These are phyloP conservation scores for Termitomyces sp. DNA, from an alignment of 768 basidiomycete genomes.

Conservation along the genomic window DNA sequence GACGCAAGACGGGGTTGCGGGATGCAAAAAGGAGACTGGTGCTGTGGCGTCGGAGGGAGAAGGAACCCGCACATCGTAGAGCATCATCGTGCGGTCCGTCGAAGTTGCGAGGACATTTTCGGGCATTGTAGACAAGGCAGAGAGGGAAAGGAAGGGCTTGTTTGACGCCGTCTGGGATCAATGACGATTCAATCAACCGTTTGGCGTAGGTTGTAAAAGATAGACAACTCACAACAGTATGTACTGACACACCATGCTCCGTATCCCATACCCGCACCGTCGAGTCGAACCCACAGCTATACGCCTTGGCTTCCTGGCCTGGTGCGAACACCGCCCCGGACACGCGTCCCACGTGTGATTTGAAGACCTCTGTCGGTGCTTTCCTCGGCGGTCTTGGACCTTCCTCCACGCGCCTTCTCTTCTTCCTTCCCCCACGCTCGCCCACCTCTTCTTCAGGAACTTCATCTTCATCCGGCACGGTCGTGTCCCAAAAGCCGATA, in stretches of 20 bases:
- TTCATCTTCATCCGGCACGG: slow-evolving; percentile 59
- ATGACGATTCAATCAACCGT: not conserved
- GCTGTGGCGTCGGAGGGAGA: slow-evolving; percentile 18
- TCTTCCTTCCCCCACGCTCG: slow-evolving; percentile 42
- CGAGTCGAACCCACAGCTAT: slow-evolving; percentile 87
- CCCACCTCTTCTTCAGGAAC: slow-evolving; percentile 35
- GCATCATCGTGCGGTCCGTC: slow-evolving; percentile 66
- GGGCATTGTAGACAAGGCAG: slow-evolving; percentile 19
- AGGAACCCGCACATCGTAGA: slow-evolving; percentile 61
- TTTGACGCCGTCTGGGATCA: slow-evolving; percentile 54
- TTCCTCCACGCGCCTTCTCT: slow-evolving; percentile 60
- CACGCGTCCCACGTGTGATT: slow-evolving; percentile 80
- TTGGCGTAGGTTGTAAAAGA: not conserved
- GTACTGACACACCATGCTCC: slow-evolving; percentile 64
- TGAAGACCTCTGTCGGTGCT: slow-evolving; percentile 67
- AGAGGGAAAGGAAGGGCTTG: slow-evolving; percentile 69
- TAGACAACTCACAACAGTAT: slow-evolving; percentile 55
- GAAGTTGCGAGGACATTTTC: slow-evolving; percentile 54
- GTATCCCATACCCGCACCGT: slow-evolving; percentile 87
- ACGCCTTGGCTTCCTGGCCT: slow-evolving; percentile 33
- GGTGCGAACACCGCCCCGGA: slow-evolving; percentile 63
- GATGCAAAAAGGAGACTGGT: slow-evolving; percentile 45
- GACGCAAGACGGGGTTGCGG: slow-evolving; percentile 67
- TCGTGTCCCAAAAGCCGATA: slow-evolving; percentile 76
- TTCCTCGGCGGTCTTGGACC: slow-evolving; percentile 43